These are phyloP conservation scores for Benincasa hispida DNA, from an alignment of 306 rosid species.

Conservation along the genomic window DNA sequence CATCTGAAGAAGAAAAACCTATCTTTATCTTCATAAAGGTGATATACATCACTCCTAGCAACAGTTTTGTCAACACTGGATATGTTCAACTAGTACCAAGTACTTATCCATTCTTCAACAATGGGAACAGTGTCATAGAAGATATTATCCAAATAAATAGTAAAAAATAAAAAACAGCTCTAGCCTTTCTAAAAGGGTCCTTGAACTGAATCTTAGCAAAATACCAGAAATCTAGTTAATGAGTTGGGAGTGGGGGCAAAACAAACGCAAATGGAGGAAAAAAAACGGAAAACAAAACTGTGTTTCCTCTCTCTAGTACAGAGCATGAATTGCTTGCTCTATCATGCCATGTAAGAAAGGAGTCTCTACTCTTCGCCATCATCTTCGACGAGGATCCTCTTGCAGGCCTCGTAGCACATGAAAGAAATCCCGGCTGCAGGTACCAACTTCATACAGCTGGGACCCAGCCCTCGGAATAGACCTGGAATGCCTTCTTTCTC, in stretches of 20 bases:
- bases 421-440: conserved; percentile 76
- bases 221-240: background rate
- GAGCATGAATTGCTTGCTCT: background rate
- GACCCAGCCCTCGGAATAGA: conserved; percentile 54
- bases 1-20: background rate
- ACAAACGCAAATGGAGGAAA: background rate
- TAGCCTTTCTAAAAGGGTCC: background rate
- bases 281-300: conserved; percentile 3
- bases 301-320: background rate
- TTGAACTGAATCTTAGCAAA: background rate
- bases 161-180: background rate
- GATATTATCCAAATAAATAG: background rate
- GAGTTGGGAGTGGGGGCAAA: background rate
- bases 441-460: conserved; percentile 57
- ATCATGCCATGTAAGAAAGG: background rate
- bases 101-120: background rate
- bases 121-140: conserved; percentile 1
- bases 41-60: too few relatives aligned
- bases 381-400: conserved; percentile 33
- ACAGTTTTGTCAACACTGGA: too few relatives aligned
- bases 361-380: conserved; percentile 6
- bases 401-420: conserved; percentile 78
- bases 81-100: too few relatives aligned
- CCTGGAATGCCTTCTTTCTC: conserved; percentile 50
- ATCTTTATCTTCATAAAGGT: too few relatives aligned